These are phyloP conservation scores for Amauroascus niger DNA, from an alignment of 2,329 filamentous ascomycete species.

Conservation along the genomic window DNA sequence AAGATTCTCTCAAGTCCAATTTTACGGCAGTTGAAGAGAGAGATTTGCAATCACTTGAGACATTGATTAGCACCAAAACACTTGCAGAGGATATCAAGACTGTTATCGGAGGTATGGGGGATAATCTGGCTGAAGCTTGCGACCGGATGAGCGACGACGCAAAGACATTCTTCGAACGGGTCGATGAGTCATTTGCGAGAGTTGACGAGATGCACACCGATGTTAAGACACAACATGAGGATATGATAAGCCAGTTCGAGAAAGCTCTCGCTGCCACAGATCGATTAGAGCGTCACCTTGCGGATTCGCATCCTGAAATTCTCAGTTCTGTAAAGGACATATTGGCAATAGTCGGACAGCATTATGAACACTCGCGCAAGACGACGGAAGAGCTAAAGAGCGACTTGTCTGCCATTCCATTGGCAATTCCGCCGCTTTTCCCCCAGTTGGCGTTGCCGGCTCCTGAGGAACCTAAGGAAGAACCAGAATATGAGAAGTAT, in stretches of 20 bases:
- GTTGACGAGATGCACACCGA: conserved; percentile 64
- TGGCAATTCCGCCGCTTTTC: conserved; percentile 48
- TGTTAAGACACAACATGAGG: conserved; percentile 65
- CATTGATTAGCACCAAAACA: conserved; percentile 63
- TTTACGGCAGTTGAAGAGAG: conserved; percentile 64
- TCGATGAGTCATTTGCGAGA: conserved; percentile 67
- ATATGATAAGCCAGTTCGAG: conserved; percentile 70
- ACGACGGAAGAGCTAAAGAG: conserved; percentile 53
- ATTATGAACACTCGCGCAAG: conserved; percentile 77
- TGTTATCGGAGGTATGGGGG: conserved; percentile 74
- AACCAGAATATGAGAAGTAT: conserved; percentile 57
- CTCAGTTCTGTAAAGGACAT: conserved; percentile 78
- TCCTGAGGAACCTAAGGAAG: conserved; percentile 22
- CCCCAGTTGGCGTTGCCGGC: conserved; percentile 30
- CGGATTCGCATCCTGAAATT: conserved; percentile 80
- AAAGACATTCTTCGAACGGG: conserved; percentile 71
- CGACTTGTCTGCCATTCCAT: conserved; percentile 42
- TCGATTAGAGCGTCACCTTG: conserved; percentile 65
- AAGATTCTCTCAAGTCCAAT: conserved; percentile 62
- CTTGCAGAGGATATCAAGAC: conserved; percentile 80
- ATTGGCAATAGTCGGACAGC: conserved; percentile 68
- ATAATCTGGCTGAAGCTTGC: conserved; percentile 67
- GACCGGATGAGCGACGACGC: conserved; percentile 83
- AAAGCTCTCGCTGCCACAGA: conserved; percentile 64
- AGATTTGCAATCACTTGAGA: conserved; percentile 61